Evolutionary conservation across 1,139 yeast genomes (phyloP).

Genomic region (Yamadazyma siamensis): DNA sequence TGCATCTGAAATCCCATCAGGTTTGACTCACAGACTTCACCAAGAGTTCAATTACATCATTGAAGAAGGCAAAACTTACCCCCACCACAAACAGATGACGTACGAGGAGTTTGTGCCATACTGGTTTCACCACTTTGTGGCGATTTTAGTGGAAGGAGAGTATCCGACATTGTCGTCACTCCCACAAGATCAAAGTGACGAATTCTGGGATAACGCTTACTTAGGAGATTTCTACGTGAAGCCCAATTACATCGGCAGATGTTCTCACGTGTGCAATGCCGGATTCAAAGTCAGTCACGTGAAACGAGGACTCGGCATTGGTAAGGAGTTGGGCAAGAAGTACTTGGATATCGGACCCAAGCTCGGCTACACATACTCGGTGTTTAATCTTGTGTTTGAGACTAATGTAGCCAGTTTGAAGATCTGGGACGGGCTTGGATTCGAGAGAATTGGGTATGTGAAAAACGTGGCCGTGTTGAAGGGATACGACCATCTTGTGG

Average conservation of each 20-base stretch:
- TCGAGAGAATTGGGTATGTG: constrained; percentile 66
- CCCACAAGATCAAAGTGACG: constrained; percentile 9
- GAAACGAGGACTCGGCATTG: constrained; percentile 60
- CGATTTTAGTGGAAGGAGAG: constrained; percentile 42
- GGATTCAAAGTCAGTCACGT: constrained; percentile 64
- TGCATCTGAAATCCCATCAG: constrained; percentile 28
- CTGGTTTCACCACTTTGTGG: constrained; percentile 47
- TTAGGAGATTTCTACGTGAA: constrained; percentile 72
- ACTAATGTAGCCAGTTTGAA: constrained; percentile 63
- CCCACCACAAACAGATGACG: constrained; percentile 27
- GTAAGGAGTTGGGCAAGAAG: constrained; percentile 56
- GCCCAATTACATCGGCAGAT: constrained; percentile 75
- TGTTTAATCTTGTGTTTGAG: constrained; percentile 78
- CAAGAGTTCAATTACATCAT: constrained; percentile 44
- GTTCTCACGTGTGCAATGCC: constrained; percentile 77
- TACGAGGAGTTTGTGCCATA: constrained; percentile 33
- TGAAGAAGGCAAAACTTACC: constrained; percentile 52
- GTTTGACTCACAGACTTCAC: constrained; percentile 29
- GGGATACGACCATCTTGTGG: constrained; percentile 58
- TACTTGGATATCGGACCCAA: constrained; percentile 66
- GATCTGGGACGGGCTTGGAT: constrained; percentile 77
- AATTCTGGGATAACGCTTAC: constrained; percentile 38
- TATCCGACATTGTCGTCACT: constrained; percentile 9
- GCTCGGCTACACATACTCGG: constrained; percentile 72
- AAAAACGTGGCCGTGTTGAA: constrained; percentile 65